Base-by-base conservation (phyloP, 371 early-diverging fungal genomes). In the Mucor sp. region DNA sequence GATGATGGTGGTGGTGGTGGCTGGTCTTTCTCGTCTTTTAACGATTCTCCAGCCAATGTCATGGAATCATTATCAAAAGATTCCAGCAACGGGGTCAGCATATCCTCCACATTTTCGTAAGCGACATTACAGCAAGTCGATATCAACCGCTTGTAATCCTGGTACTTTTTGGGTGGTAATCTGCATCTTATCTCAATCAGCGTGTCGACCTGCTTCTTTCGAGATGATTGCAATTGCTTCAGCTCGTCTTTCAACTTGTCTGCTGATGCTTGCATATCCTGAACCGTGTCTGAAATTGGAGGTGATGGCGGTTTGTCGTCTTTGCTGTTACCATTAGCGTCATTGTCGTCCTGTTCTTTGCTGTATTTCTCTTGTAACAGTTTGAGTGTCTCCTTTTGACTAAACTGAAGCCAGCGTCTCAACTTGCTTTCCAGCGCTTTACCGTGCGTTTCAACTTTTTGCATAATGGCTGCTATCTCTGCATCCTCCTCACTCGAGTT, bases 71-170 rank as follows among this genome's bases (percentile, higher is more conserved):
- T 35, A 50, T 73, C 70, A 63, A 76, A 76, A 0, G 76, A 71
- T 19, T 65, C 80, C 35, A 77, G 27, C 14, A 80, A 60, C 27
- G 80, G 80, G 9, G 53, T 56, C n/a, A 84, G 64, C 78, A 84
- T 76, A 17, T 66, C 35, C 60, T 84, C 84, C 3, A 84, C 84
- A 62, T 78, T 78, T 57, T 84, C 84, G 64, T 81, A 81, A 3
- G 74, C 69, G 2, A 84, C 80, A 47, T 79, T 79, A 60, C 84
- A 84, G 30, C 81, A 75, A n/a, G 77, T 71, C 25, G 80, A 78
- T 28, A 84, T 84, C 19, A 84, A 60, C 0, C 81, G 74, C 28
- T 81, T 84, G 65, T 84, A 84, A 17, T 80, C 77, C 68, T 79
- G 79, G 61, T 77, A 75, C 30, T 74, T 75, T 23, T 78, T 74